These are phyloP conservation scores for Leishmania arabica DNA, from an alignment of 208 protist species.

Conservation along the genomic window DNA sequence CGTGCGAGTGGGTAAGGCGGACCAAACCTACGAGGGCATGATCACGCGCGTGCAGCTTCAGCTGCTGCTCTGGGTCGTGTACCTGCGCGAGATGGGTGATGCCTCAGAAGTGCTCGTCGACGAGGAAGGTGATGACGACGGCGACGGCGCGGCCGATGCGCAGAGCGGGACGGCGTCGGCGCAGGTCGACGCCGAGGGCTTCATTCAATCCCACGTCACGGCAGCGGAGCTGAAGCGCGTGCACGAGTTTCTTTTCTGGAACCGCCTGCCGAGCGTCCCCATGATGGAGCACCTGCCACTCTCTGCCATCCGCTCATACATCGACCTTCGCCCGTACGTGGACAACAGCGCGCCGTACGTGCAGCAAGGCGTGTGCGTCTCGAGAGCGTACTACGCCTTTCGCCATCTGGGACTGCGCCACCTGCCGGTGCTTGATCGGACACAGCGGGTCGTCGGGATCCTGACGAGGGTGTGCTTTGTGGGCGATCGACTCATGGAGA, in stretches of 20 bases:
- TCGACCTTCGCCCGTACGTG: slow-evolving; percentile 65
- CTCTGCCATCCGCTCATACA: slow-evolving; percentile 22
- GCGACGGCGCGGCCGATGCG: neutral
- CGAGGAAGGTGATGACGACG: neutral
- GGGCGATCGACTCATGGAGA: slow-evolving; percentile 60
- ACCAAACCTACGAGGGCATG: slow-evolving; percentile 47
- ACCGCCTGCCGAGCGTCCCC: slow-evolving; percentile 38
- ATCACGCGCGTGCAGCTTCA: slow-evolving; percentile 56
- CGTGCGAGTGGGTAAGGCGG: slow-evolving; percentile 36
- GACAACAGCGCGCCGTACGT: slow-evolving; percentile 67
- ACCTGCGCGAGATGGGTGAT: slow-evolving; percentile 43
- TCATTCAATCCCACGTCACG: slow-evolving; percentile 35
- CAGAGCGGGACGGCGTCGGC: neutral
- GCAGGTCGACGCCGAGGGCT: neutral
- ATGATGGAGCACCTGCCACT: slow-evolving; percentile 39
- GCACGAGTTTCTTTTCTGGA: slow-evolving; percentile 60
- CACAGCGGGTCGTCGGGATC: slow-evolving; percentile 71
- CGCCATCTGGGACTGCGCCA: slow-evolving; percentile 79
- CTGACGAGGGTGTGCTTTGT: slow-evolving; percentile 79
- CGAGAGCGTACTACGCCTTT: slow-evolving; percentile 74
- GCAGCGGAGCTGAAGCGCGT: slow-evolving; percentile 44
- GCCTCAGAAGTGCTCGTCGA: slow-evolving; percentile 17
- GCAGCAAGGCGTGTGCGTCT: slow-evolving; percentile 60
- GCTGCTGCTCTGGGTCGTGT: slow-evolving; percentile 64
- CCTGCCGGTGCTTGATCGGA: slow-evolving; percentile 70